Evolutionary conservation across 2,329 filamentous ascomycete genomes (phyloP), one percentile per base, ranked within the genome.

Genomic region (Graphilbum fragrans): DNA sequence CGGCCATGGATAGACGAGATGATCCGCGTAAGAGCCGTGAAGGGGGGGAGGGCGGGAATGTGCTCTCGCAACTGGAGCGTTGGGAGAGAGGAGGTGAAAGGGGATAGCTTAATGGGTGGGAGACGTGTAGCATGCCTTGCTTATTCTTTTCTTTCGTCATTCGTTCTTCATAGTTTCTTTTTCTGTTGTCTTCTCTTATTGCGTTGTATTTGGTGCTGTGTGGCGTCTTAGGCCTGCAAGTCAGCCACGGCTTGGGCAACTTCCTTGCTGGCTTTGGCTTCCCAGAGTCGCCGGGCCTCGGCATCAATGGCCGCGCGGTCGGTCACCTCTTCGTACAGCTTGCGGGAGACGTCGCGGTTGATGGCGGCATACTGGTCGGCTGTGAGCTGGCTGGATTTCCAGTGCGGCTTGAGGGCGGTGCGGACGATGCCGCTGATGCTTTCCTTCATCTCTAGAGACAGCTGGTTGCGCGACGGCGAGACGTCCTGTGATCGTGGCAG

Each of bases 321-420:
- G 37, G 66, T 65, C 36, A 75, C 67, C 46, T 77, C 72, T 49
- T 78, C 86, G 61, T 98, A 98, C 44, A 98, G 67, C 63, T 82
- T 84, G 44, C 86, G 81, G 34, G 86, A 95, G 27, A 96, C 80
- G 45, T 83, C 81, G 47, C 87, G 80, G 57, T 96, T 96, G 61
- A 96, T 94, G 43, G 78, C 77, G 3, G 86, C 90, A 58, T 94
- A 98, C 59, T 95, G 82, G 45, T 94, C 85, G 50, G 87, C 85
- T 17, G 80, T 86, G 47, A 96, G 72, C 47, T 81, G 75, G 51
- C 82, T 80, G 34, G 81, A 81, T 47, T 80, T 74, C 68, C 90
- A 96, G 49, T 86, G 75, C 25, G 88, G 86, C 51, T 85, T 84
- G 35, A 98, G 67, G 6, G 84, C 86, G 34, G 72, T 68, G 49